A percentile compares a stretch with the other conserved stretches of the same genome.
These are phyloP conservation scores for Megacollybia marginata DNA, from an alignment of 768 basidiomycete species.

Conservation along the genomic window DNA sequence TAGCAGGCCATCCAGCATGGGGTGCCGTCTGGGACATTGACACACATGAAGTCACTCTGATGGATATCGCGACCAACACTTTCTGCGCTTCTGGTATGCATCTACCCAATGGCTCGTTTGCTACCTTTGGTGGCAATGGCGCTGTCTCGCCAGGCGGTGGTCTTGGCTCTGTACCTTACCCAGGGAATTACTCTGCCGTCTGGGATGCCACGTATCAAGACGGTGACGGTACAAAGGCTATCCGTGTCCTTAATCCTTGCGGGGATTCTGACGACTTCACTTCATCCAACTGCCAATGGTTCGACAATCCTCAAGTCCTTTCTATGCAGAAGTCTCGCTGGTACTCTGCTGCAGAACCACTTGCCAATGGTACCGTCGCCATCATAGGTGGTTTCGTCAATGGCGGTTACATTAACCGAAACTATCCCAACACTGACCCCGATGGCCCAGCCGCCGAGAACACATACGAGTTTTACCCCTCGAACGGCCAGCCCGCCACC, in stretches of 20 bases:
- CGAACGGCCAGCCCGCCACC: constrained; percentile 37
- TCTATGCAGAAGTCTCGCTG: constrained; percentile 65
- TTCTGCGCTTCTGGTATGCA: constrained; percentile 85
- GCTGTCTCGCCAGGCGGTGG: constrained; percentile 63
- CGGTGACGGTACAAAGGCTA: constrained; percentile 72
- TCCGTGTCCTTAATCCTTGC: constrained; percentile 81
- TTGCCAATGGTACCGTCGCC: constrained; percentile 69
- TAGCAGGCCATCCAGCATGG: constrained; percentile 70
- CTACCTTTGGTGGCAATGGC: constrained; percentile 72
- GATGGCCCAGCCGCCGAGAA: constrained; percentile 73
- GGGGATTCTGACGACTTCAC: constrained; percentile 36
- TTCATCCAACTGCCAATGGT: constrained; percentile 58
- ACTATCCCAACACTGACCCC: constrained; percentile 64
- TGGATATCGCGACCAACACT: constrained; percentile 68
- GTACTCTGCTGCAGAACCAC: constrained; percentile 72
- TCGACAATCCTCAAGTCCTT: constrained; percentile 54
- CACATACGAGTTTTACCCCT: constrained; percentile 79
- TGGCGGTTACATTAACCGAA: constrained; percentile 76
- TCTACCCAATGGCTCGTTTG: constrained; percentile 71
- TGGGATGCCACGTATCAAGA: constrained; percentile 70
- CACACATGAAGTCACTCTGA: constrained; percentile 47
- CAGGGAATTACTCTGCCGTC: constrained; percentile 34
- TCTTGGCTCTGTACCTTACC: constrained; percentile 42
- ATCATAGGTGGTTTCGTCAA: constrained; percentile 77
- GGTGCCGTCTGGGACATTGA: constrained; percentile 68